Base-by-base conservation (phyloP, 2,329 filamentous ascomycete species). In the Aspergillus sp. region DNA sequence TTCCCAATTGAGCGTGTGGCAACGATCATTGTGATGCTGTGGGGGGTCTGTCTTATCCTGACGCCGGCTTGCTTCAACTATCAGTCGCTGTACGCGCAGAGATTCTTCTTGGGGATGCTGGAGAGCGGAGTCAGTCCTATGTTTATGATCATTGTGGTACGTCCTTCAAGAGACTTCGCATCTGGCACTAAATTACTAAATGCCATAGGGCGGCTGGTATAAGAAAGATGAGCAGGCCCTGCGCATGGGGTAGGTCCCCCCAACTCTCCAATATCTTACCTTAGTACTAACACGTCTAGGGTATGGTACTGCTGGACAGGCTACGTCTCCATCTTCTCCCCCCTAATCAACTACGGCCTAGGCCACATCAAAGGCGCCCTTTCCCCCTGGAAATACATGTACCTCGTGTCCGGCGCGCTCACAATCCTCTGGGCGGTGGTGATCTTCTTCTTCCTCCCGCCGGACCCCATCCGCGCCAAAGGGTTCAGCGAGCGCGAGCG, bases 81-180 rank as follows among this genome's bases (percentile, higher is more conserved):
- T 51, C 64, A 60, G 20, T 67, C 65, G 1, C 54, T 79, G 1
- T 73, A 71, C 23, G 75, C 69, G 0, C 77, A 82, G 58, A 67
- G 80, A 3, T 83, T 84, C 70, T 78, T 81, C 45, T 71, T 85
- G 1, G 83, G 83, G 0, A 72, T 83, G 5, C 64, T 85, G 1
- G 83, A 85, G 60, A 75, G 73, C 2, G 77, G 80, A 19, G 78
- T 85, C 32, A 81, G 78, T 1, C 83, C 82, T 0, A 79, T 79
- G 42, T 83, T 82, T 53, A 81, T 83, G 73, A 73, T 81, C 47
- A 80, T 82, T 41, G 73, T 78, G 69, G 64, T 61, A 59, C 13
- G 52, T 50, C 5, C 10, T 16, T 19, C 17, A 7, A 19, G 50
- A 54, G 7, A 14, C 7, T 17, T 29, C 19, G 5, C 20, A 10